Evolutionary conservation across 345 rosid genomes (phyloP).

Genomic region (Eutrema japonicum): DNA sequence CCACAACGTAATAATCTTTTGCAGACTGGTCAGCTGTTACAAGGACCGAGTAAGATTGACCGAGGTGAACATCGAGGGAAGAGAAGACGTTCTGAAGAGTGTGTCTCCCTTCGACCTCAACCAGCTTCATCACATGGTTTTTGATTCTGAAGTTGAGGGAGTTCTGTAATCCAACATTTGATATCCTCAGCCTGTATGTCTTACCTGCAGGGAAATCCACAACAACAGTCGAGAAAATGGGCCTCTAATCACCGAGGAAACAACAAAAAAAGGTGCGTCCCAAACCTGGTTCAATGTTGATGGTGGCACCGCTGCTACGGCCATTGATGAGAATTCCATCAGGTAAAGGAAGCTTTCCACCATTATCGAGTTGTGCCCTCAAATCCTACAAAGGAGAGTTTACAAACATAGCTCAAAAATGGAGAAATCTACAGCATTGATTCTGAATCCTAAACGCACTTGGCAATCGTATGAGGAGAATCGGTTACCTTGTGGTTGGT

Average conservation of each 20-base stretch:
- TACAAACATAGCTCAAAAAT: neutral
- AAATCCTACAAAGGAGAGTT: neutral
- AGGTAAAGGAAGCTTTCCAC: constrained; percentile 7
- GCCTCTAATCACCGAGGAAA: no score
- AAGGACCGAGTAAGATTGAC: constrained; percentile 81
- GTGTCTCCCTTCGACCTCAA: constrained; percentile 91
- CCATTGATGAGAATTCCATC: constrained; percentile 13
- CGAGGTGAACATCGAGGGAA: constrained; percentile 76
- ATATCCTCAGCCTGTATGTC: constrained; percentile 24
- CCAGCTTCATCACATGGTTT: constrained; percentile 70
- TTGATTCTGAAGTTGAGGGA: constrained; percentile 83
- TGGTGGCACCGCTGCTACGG: neutral
- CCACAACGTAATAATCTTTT: constrained; percentile 73
- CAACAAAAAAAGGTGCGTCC: no score
- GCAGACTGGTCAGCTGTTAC: constrained; percentile 79
- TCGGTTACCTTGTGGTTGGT: constrained; percentile 62
- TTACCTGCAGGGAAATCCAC: neutral
- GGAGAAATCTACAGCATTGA: no score
- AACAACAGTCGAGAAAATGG: neutral
- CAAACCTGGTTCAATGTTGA: constrained; percentile 6
- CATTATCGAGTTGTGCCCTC: constrained; percentile 3
- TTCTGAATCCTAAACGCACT: no score
- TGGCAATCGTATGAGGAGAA: no score
- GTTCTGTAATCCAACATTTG: constrained; percentile 77
- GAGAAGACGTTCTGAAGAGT: constrained; percentile 72